Base-by-base conservation (phyloP, 1,284 basidiomycete species). In the Apiotrichum sp. region DNA sequence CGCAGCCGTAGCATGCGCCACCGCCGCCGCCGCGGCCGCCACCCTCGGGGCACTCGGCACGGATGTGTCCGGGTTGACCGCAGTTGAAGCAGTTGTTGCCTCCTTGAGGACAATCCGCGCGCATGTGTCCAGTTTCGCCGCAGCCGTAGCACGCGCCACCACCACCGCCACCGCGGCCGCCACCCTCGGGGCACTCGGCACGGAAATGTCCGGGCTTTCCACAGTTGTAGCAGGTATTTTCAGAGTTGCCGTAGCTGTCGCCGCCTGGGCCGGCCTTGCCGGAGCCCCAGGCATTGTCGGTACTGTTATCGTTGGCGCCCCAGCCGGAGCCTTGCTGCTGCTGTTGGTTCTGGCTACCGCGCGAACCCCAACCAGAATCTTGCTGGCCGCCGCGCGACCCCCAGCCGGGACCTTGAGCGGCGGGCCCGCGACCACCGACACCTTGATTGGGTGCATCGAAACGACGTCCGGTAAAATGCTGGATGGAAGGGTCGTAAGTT, bases 61-160 rank as follows among this genome's bases (percentile, higher is more conserved):
- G 29, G 29, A 29, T 29, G 3, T 29, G 29, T 29, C 29, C 29
- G 29, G 29, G 29, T 3, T 29, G 29, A 29, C 29, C 29, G 29
- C 29, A 29, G 29, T 3, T 29, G 29, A 29, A 29, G 29, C 29
- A 29, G 29, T 29, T 29, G 29, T 29, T 29, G 29, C 34, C 34
- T 34, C 14, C 31, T 7, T 59, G 44, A 13, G 57, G 43, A 31
- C 62, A 65, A 9, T 67, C 62, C 41, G 56, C 34, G 35, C 46
- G 32, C 1, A 55, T 42, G 46, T 67, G 65, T 4, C 65, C 65
- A 6, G 36, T 9, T 13, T 38, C 9, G 3, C 36, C 36, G 3
- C 36, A 38, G 13, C 36, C 36, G 36, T 38, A 38, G 13, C 36
- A 38, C 9, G 8, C 36, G 8, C 36, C 9, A 3, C 36, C 44